Conservation (phyloP, 2,329 filamentous ascomycete genomes). For the Alternaria brassicicola region DNA sequence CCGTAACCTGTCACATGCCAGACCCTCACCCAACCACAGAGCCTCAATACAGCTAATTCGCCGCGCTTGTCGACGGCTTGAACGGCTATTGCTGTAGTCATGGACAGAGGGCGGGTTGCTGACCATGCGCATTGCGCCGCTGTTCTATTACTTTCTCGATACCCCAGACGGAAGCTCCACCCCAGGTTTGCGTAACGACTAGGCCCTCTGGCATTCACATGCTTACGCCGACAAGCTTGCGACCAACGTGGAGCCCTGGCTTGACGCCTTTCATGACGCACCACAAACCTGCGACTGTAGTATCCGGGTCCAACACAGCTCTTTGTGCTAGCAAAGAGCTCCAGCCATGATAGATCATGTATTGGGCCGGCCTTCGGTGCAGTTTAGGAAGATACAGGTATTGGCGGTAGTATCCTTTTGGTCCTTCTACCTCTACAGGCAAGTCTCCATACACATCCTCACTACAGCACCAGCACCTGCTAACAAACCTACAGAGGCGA, state of each 20-base stretch:
- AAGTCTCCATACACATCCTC: slow-evolving; percentile 31
- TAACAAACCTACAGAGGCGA: slow-evolving; percentile 66
- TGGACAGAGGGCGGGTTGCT: slow-evolving; percentile 19
- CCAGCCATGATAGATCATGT: slow-evolving; percentile 72
- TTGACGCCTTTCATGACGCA: slow-evolving; percentile 26
- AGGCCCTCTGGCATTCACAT: slow-evolving; percentile 5
- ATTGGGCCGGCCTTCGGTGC: slow-evolving; percentile 84
- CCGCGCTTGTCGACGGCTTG: slow-evolving; percentile 26
- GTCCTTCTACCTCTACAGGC: slow-evolving; percentile 82
- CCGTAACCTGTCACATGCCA: slow-evolving; percentile 32
- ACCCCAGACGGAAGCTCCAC: slow-evolving; percentile 5
- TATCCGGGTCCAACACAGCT: slow-evolving; percentile 1
- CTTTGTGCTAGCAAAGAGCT: neutral
- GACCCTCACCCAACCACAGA: slow-evolving; percentile 22
- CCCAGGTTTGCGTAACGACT: slow-evolving; percentile 1
- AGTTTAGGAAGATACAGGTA: slow-evolving; percentile 91
- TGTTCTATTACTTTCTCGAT: neutral
- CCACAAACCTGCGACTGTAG: neutral
- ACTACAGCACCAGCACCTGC: slow-evolving; percentile 5
- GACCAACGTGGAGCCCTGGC: slow-evolving; percentile 2
- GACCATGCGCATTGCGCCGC: slow-evolving; percentile 6
- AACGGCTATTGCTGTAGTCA: slow-evolving; percentile 13
- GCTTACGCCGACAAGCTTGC: slow-evolving; percentile 2
- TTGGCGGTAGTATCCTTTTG: slow-evolving; percentile 90
- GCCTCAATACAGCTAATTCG: slow-evolving; percentile 19